These are phyloP conservation scores for Penicillium fuscoglaucum DNA, from an alignment of 2,329 filamentous ascomycete species.

Conservation along the genomic window DNA sequence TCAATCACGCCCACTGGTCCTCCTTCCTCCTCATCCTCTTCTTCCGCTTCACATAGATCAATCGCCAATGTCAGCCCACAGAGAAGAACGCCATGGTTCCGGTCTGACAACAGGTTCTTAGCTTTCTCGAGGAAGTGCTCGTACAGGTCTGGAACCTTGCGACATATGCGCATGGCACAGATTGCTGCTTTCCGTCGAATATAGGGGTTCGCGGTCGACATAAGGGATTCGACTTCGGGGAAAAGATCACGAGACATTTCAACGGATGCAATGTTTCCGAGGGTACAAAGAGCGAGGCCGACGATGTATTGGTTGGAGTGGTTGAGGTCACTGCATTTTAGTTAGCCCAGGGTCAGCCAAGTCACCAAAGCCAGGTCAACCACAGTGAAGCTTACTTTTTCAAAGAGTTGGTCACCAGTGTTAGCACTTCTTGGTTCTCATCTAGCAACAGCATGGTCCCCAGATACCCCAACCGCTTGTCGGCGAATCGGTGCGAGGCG, in stretches of 20 bases:
- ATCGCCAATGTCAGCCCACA: conserved; percentile 89
- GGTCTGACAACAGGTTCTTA: conserved; percentile 79
- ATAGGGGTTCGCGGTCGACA: conserved; percentile 96
- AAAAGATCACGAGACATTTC: conserved; percentile 99
- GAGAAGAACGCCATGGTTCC: conserved; percentile 92
- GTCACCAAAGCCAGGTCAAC: not conserved
- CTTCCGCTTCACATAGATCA: conserved; percentile 91
- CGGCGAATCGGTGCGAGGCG: conserved; percentile 93
- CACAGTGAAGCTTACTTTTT: conserved; percentile 70
- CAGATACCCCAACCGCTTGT: conserved; percentile 93
- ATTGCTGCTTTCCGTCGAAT: conserved; percentile 94
- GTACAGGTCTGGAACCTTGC: conserved; percentile 94
- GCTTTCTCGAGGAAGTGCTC: conserved; percentile 97
- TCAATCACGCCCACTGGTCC: conserved; percentile 88
- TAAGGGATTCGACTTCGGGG: conserved; percentile 86
- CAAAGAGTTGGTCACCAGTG: conserved; percentile 93
- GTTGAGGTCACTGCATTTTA: conserved; percentile 72
- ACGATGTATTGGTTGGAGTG: conserved; percentile 99
- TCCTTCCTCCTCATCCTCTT: conserved; percentile 82
- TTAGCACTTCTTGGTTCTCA: conserved; percentile 97
- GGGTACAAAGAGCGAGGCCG: conserved; percentile 89
- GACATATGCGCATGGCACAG: conserved; percentile 98
- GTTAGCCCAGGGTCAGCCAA: conserved; percentile 35
- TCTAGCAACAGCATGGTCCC: conserved; percentile 95
- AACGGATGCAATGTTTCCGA: conserved; percentile 95